Evolutionary conservation across 306 rosid species (phyloP).

Genomic region (Adenanthera pavonina): DNA sequence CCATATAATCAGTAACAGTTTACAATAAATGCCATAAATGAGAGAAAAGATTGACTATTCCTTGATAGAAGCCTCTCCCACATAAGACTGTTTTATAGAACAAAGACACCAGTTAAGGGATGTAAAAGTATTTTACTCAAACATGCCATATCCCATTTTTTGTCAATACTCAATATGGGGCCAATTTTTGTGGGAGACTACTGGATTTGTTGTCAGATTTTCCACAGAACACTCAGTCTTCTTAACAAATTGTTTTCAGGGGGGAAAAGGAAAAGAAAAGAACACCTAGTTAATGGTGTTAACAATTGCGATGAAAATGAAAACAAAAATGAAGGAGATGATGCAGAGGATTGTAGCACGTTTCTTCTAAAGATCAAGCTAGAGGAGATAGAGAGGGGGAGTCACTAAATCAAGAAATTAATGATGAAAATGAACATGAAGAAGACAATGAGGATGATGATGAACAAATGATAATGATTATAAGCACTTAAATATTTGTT

Average conservation of each 20-base stretch:
- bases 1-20: not conserved
- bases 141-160: not conserved
- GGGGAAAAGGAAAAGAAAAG: not conserved
- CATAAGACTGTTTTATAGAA: not conserved
- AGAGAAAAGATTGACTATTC: not conserved
- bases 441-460: not conserved
- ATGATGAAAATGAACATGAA: not conserved
- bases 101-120: not conserved
- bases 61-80: not conserved
- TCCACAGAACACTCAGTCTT: not conserved
- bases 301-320: not conserved
- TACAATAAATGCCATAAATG: not conserved
- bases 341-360: not conserved
- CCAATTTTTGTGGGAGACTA: not conserved
- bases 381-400: not conserved
- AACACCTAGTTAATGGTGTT: not conserved
- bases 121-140: not conserved
- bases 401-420: not conserved
- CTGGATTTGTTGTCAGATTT: not conserved
- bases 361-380: not conserved
- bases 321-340: not conserved
- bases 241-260: not conserved
- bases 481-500: not conserved
- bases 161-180: not conserved
- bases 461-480: not conserved